phyloP scores from a whole-genome alignment of 2,329 filamentous ascomycete genomes.

The Stemphylium vesicarium region DNA sequence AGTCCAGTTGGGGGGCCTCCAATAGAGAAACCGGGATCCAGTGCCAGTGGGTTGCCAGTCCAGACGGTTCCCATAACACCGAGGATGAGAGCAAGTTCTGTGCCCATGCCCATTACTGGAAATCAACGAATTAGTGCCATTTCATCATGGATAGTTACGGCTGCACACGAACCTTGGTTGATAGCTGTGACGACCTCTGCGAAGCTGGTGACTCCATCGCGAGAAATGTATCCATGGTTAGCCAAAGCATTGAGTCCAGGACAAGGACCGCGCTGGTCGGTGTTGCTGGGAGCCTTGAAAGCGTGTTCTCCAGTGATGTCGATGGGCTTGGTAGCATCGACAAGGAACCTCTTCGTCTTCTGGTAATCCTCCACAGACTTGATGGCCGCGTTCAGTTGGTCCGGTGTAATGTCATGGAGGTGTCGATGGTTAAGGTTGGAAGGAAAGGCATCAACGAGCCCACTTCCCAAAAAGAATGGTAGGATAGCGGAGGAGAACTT shows the following conservation, averaged over 20 bases:
- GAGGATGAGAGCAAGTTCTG: constrained; percentile 48
- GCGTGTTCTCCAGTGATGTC: constrained; percentile 22
- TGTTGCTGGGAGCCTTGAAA: constrained; percentile 45
- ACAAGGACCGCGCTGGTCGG: constrained; percentile 53
- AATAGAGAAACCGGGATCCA: constrained; percentile 60
- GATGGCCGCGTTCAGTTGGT: constrained; percentile 21
- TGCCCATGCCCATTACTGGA: constrained; percentile 54
- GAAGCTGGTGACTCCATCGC: constrained; percentile 50
- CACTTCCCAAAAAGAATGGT: constrained; percentile 11
- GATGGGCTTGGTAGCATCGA: constrained; percentile 38
- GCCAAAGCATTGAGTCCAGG: constrained; percentile 52
- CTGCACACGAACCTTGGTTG: constrained; percentile 45
- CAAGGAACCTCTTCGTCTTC: constrained; percentile 18
- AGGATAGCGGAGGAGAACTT: constrained; percentile 19
- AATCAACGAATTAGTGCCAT: background rate
- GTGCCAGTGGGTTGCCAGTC: constrained; percentile 58
- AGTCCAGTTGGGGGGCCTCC: constrained; percentile 46
- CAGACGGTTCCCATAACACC: constrained; percentile 57
- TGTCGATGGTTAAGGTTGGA: constrained; percentile 3
- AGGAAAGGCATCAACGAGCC: constrained; percentile 23
- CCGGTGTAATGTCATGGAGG: constrained; percentile 14
- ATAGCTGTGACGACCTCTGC: constrained; percentile 52
- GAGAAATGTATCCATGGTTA: constrained; percentile 44
- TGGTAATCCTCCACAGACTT: constrained; percentile 15
- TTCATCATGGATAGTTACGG: background rate